Evolutionary conservation across 2,329 filamentous ascomycete genomes (phyloP).

Genomic region (Pseudocercospora ulei): DNA sequence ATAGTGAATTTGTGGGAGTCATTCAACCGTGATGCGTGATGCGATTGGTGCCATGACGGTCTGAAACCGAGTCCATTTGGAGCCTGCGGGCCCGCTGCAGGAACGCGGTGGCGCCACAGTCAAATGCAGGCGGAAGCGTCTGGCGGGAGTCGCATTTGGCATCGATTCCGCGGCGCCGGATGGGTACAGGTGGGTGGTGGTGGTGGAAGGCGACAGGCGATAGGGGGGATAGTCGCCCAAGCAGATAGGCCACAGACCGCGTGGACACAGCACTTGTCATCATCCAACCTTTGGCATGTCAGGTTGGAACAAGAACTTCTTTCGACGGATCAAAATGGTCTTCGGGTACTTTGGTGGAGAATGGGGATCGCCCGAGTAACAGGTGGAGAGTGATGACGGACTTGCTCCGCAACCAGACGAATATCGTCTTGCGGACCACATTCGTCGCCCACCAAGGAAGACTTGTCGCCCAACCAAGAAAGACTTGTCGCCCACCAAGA

Average conservation of each 20-base stretch:
- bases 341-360: no score
- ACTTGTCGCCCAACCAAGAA: conserved; percentile 41
- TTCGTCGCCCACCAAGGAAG: conserved; percentile 36
- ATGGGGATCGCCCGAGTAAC: no score
- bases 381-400: conserved; percentile 42
- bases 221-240: no score
- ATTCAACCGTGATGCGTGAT: conserved; percentile 3
- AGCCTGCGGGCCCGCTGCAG: conserved; percentile 3
- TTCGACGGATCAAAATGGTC: no score
- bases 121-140: conserved; percentile 2
- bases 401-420: conserved; percentile 39
- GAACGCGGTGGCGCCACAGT: conserved; percentile 6
- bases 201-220: no score
- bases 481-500: conserved; percentile 38
- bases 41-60: background rate
- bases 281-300: no score
- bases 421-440: conserved; percentile 35
- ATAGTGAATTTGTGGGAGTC: background rate
- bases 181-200: no score
- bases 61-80: conserved; percentile 5
- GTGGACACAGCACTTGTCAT: conserved; percentile 37
- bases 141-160: background rate
- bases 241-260: no score
- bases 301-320: no score
- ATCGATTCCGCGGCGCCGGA: no score